Base-by-base conservation (phyloP, 441 rosid species). In the Adansonia rubrostipa region DNA sequence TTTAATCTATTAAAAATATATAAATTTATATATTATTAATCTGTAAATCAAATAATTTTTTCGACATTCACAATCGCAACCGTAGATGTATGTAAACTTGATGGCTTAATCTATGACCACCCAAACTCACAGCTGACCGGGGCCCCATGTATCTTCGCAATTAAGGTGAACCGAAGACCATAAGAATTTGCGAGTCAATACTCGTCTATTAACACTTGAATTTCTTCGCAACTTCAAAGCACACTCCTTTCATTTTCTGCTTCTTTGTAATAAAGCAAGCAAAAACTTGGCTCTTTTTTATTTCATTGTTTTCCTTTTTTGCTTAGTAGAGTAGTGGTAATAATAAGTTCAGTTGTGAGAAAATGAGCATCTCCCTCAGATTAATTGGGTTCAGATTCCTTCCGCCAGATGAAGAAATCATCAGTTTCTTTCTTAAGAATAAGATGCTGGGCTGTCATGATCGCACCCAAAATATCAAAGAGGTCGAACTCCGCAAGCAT, bases 371-470 rank as follows among this genome's bases (percentile, higher is more conserved):
- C 40, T 13, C 2, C 64, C 64, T 72, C 5, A 33, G 40, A 3
- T 36, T 36, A 11, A 28, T 78, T 62, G 90, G 90, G 28, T 85
- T 33, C 73, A 71, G 88, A 71, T 89, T 90, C 51, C 82, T 73
- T 58, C 92, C 93, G 13, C 79, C 82, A 2, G 86, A 84, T 28
- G 86, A 86, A 51, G 85, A 84, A 73, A 69, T 88, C 75, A 33
- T 88, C 54, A 2, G 3, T 22, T 15, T 71, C 51, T 83, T 72
- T 58, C 77, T 88, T 4, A 17, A 14, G 15, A 33, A 13, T 9
- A 86, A 83, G 81, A 67, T 80, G 28, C 53, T 10, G 1, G 82
- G 82, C 33, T 0, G 28, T 28, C 47, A 60, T 22, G 4, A 57
- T 44, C 45, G 14, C 5, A 73, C 62, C 17, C 48, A 8, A 1